Conservation (phyloP, 176 grass and related monocot species). For the Juncus inflexus region DNA sequence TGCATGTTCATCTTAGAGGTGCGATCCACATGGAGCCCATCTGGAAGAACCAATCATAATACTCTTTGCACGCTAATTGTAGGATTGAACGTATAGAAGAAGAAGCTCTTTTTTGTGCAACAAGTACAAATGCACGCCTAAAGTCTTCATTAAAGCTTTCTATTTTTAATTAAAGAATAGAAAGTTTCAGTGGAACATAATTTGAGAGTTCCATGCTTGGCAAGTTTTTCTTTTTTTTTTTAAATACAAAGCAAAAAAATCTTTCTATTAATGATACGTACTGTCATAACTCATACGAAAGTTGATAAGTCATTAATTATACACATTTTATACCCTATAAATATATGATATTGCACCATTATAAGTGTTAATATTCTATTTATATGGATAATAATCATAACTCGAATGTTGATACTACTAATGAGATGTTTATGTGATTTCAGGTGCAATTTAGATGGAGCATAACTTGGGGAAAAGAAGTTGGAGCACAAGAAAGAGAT, state of each 20-base stretch:
- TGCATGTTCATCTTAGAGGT: conserved; percentile 4
- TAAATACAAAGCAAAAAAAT: not conserved
- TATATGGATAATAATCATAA: too few species aligned
- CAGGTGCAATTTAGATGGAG: too few species aligned
- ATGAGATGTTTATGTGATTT: too few species aligned
- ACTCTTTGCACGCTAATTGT: conserved; percentile 8
- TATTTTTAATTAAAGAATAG: not conserved
- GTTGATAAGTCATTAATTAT: too few species aligned
- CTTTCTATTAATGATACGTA: too few species aligned
- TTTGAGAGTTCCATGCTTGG: not conserved
- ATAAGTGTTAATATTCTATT: too few species aligned
- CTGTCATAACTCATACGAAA: too few species aligned
- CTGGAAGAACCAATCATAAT: conserved; percentile 17
- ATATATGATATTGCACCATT: too few species aligned
- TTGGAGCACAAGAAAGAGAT: too few species aligned
- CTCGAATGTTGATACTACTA: too few species aligned
- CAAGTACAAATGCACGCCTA: conserved; percentile 18
- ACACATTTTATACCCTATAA: too few species aligned
- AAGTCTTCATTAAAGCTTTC: conserved; percentile 4
- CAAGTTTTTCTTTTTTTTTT: not conserved
- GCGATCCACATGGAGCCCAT: conserved; percentile 16
- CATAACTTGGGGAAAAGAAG: too few species aligned
- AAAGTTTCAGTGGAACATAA: not conserved
- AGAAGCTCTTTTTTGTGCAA: conserved; percentile 16
- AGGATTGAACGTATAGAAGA: not conserved